phyloP scores from a whole-genome alignment of 2,329 filamentous ascomycete genomes.

The Cercospora sp. region DNA sequence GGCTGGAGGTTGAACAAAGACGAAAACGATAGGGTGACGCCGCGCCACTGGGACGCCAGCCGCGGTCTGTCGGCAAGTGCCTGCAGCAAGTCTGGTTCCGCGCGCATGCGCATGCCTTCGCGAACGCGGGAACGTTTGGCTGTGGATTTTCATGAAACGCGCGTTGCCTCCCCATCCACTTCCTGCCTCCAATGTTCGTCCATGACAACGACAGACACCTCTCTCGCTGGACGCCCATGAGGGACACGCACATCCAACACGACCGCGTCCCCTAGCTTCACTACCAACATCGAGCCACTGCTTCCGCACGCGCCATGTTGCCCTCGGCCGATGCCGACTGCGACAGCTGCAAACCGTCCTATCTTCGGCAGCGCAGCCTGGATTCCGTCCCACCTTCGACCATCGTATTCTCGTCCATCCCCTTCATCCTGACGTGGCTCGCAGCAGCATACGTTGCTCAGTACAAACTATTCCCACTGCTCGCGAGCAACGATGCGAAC shows the following conservation, averaged over 20 bases:
- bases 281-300: conserved; percentile 5
- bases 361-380: conserved; percentile 44
- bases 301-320: conserved; percentile 37
- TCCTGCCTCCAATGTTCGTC: background rate
- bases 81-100: background rate
- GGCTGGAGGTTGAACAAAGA: background rate
- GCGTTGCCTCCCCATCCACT: conserved; percentile 1
- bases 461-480: conserved; percentile 70
- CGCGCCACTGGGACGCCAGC: background rate
- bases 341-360: conserved; percentile 60
- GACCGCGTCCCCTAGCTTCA: conserved; percentile 6
- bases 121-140: background rate
- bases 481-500: conserved; percentile 61
- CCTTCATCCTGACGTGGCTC: conserved; percentile 71
- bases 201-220: background rate
- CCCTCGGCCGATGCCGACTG: conserved; percentile 50
- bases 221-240: background rate
- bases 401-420: conserved; percentile 62
- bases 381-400: conserved; percentile 50
- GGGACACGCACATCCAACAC: conserved; percentile 1
- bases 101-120: background rate
- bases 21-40: background rate
- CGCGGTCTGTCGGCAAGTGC: background rate
- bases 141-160: conserved; percentile 1
- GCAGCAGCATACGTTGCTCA: conserved; percentile 63